Evolutionary conservation across 805 yeast genomes (phyloP), one percentile per base, ranked within the genome.

Genomic region (Sungouiozyma intestinalis): DNA sequence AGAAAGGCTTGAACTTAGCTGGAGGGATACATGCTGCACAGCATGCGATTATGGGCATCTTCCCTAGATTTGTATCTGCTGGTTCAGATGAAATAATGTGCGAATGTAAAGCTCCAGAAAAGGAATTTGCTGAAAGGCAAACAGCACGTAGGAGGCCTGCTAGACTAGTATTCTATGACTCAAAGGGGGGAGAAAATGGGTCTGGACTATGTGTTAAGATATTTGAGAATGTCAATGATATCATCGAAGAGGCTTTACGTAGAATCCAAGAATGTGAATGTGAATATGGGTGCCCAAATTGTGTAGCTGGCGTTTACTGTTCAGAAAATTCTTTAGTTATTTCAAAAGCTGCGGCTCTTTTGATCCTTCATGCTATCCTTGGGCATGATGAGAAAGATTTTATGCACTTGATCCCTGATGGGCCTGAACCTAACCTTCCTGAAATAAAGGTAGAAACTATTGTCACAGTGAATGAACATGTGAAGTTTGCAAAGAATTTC

Each of bases 1-100:
- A 57, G 3, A 85, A 86, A 49, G 52, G 67, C 2, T 63, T 92
- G 36, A 82, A 75, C 44, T 65, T 80, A 2, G 90, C 97, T 0
- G 98, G 85, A 4, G 94, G 92, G 0, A 85, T 92, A n/a, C 99
- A 92, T 64, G 97, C 94, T 2, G 94, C 95, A 0, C 90, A 87
- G 49, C 99, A 92, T 66, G 86, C 86, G 0, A 65, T 92, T 1
- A 79, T 92, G 73, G 79, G 84, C 38, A 71, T 85, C 45, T 57
- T 88, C 20, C 94, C 97, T 0, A 60, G 80, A 20, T 79, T 76
- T 45, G 77, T 87, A 3, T 76, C 78, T 11, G 78, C 85, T 15
- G 84, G 85, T 1, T 72, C 75, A 3, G 82, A 79, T 49, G 98
- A 92, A 51, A 71, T 92, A 13, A 75, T 74, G 36, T 85, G 97